phyloP scores from a whole-genome alignment of 164 flowering plant species.

The Umbellularia californica region DNA sequence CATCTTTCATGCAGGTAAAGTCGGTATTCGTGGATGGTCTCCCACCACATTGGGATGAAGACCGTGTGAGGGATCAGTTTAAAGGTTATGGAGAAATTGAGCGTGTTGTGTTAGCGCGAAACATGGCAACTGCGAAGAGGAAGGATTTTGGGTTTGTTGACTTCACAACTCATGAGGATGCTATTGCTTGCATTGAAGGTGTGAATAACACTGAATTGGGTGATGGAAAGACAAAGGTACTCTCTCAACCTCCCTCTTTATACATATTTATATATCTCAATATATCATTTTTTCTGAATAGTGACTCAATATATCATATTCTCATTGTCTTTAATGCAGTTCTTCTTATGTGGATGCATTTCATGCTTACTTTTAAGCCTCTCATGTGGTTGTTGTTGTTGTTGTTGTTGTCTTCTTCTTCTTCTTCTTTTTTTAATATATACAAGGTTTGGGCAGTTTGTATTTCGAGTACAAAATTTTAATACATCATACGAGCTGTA shows the following conservation, averaged over 20 bases:
- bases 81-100: constrained; percentile 64
- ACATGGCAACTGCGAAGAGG: constrained; percentile 78
- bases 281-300: too few species aligned
- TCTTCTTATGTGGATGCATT: neutral
- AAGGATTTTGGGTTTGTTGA: constrained; percentile 86
- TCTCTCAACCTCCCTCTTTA: too few species aligned
- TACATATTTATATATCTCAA: too few species aligned
- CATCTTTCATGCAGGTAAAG: constrained; percentile 35
- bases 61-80: constrained; percentile 50
- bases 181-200: constrained; percentile 56
- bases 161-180: constrained; percentile 62
- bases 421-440: too few species aligned
- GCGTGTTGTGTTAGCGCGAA: constrained; percentile 59
- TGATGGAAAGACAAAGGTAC: constrained; percentile 66
- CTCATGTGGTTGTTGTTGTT: too few species aligned
- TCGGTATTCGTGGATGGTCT: constrained; percentile 75
- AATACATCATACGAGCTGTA: too few species aligned
- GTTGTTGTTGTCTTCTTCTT: too few species aligned
- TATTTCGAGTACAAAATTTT: too few species aligned
- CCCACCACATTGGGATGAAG: constrained; percentile 75
- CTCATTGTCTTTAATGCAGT: neutral
- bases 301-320: too few species aligned
- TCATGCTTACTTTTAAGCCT: neutral
- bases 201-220: constrained; percentile 42
- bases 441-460: too few species aligned